Evolutionary conservation across 768 basidiomycete species (phyloP).

Genomic region (Leccinum fibrillosum): DNA sequence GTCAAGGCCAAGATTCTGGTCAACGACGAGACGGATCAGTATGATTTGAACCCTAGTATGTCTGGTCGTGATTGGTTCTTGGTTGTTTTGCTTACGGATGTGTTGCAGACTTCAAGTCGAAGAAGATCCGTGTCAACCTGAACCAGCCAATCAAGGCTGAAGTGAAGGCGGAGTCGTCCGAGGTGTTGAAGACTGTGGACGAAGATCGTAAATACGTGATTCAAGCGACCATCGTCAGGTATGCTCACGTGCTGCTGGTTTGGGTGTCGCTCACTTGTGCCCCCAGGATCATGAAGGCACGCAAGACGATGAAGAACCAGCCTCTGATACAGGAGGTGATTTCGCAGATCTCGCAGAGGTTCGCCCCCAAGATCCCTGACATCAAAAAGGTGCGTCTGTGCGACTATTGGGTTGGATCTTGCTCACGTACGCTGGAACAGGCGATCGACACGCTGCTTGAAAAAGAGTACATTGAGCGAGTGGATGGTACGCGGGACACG

Average conservation of each 20-base stretch:
- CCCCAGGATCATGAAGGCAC: slow-evolving; percentile 87
- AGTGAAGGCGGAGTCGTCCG: slow-evolving; percentile 83
- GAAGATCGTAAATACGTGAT: slow-evolving; percentile 97
- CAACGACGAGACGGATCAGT: slow-evolving; percentile 85
- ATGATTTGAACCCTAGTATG: slow-evolving; percentile 84
- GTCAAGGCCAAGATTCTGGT: slow-evolving; percentile 88
- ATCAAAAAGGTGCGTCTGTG: slow-evolving; percentile 78
- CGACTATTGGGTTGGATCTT: neutral
- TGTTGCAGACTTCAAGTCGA: slow-evolving; percentile 75
- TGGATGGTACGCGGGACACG: slow-evolving; percentile 86
- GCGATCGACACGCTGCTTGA: slow-evolving; percentile 90
- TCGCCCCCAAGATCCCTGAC: slow-evolving; percentile 91
- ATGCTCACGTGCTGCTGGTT: neutral
- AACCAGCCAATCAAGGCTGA: slow-evolving; percentile 94
- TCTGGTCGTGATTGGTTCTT: neutral
- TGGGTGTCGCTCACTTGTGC: neutral
- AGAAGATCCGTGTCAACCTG: slow-evolving; percentile 90
- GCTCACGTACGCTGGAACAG: slow-evolving; percentile 33
- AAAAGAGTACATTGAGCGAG: slow-evolving; percentile 97
- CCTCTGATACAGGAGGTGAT: slow-evolving; percentile 87
- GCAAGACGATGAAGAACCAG: slow-evolving; percentile 95
- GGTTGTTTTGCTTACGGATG: neutral
- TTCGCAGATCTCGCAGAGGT: slow-evolving; percentile 82
- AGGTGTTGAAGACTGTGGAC: slow-evolving; percentile 92
- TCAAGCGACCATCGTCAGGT: slow-evolving; percentile 90